Evolutionary conservation across 768 basidiomycete species (phyloP), one percentile per base, ranked within the genome.

Genomic region (Tricholoma matsutake): DNA sequence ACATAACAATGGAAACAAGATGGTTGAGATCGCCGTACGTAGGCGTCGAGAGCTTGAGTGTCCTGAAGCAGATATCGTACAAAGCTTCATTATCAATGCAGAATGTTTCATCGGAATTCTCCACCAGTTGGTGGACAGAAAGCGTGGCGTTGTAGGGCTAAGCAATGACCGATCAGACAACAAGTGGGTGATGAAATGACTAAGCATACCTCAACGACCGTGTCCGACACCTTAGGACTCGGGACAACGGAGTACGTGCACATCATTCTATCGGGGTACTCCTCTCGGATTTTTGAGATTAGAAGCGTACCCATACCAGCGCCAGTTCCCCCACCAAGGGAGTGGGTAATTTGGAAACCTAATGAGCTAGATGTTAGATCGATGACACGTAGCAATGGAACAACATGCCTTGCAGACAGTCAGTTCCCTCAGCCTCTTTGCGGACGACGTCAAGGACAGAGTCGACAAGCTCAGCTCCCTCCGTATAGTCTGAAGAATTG

Each of bases 221-320:
- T 98, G 74, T 98, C 97, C 11, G 96, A 98, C 57, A 98, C 96
- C 76, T 96, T 96, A 59, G 96, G 95, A 76, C 88, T 90, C 31
- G 96, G 96, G 14, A 98, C 93, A 69, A 99, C 96, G 59, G 97
- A 98, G 83, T 96, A 99, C 63, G 97, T 98, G 76, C 93, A 94
- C 96, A 98, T 98, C 96, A 99, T 99, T 59, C 97, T 84, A 77
- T 99, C 97, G 66, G 96, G 97, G 78, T 93, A 99, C 74, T 99
- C 96, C 76, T 98, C 96, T 65, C 96, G 87, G 74, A 99, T 97
- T 82, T 99, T 99, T 67, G 96, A 98, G 75, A 99, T 97, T 66
- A 99, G 79, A 57, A 99, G 90, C 51, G 97, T 98, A 76, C 97
- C 97, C 96, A 99, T 98, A 79, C 97, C 97, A 67, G 97, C 94